Evolutionary conservation across 1,284 basidiomycete species (phyloP).

Genomic region (Peniophora sp.): DNA sequence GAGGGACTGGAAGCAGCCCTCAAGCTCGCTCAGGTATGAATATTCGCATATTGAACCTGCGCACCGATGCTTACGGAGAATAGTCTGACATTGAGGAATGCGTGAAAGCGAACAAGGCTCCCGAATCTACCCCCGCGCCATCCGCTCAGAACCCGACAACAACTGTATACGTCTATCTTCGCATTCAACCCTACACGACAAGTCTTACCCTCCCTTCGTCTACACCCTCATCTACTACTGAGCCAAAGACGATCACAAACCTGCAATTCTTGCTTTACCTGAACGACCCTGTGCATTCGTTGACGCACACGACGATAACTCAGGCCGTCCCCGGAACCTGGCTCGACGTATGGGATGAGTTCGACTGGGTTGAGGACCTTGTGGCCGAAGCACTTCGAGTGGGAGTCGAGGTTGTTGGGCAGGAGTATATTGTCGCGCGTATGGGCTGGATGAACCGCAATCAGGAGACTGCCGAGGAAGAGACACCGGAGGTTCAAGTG

Average conservation of each 20-base stretch:
- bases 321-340: slow-evolving; percentile 78
- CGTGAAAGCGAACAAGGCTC: slow-evolving; percentile 50
- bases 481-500: too few species aligned
- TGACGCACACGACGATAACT: slow-evolving; percentile 70
- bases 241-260: slow-evolving; percentile 30
- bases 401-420: slow-evolving; percentile 80
- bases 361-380: slow-evolving; percentile 93
- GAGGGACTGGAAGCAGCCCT: slow-evolving; percentile 80
- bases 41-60: background rate
- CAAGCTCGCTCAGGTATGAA: slow-evolving; percentile 67
- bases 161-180: slow-evolving; percentile 87
- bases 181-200: slow-evolving; percentile 82
- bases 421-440: slow-evolving; percentile 76
- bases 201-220: slow-evolving; percentile 36
- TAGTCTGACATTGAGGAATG: slow-evolving; percentile 78
- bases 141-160: slow-evolving; percentile 70
- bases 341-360: slow-evolving; percentile 84
- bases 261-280: slow-evolving; percentile 85
- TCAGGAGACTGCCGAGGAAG: too few species aligned
- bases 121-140: slow-evolving; percentile 23
- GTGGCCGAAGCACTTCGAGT: slow-evolving; percentile 80
- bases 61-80: slow-evolving; percentile 2
- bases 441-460: slow-evolving; percentile 60
- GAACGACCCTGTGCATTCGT: slow-evolving; percentile 72
- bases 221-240: background rate